These are phyloP conservation scores for Penicillium sp. DNA, from an alignment of 2,329 filamentous ascomycete genomes.

Conservation along the genomic window DNA sequence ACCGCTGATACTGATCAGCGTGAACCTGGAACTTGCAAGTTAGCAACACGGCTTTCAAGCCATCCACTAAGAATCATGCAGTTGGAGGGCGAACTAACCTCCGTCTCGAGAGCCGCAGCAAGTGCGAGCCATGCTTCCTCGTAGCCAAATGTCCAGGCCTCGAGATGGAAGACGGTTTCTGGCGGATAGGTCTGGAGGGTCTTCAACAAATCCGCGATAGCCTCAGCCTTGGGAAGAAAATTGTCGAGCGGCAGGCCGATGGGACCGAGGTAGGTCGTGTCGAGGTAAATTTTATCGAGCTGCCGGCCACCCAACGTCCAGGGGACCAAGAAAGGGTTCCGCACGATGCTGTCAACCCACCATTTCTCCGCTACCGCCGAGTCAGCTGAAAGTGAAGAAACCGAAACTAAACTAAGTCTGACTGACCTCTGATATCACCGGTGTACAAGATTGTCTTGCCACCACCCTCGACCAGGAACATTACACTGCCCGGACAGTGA, in stretches of 20 bases:
- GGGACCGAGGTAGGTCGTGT: slow-evolving; percentile 61
- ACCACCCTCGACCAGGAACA: slow-evolving; percentile 80
- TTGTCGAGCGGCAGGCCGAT: slow-evolving; percentile 31
- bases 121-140: slow-evolving; percentile 87
- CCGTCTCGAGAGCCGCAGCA: slow-evolving; percentile 61
- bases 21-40: slow-evolving; percentile 54
- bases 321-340: slow-evolving; percentile 67
- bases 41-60: background rate
- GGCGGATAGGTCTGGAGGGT: slow-evolving; percentile 63
- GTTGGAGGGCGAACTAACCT: slow-evolving; percentile 38
- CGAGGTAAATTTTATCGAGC: slow-evolving; percentile 79
- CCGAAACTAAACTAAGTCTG: background rate
- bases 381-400: slow-evolving; percentile 3
- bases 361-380: slow-evolving; percentile 59
- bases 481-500: slow-evolving; percentile 82
- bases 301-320: slow-evolving; percentile 62
- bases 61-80: background rate
- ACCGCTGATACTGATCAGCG: slow-evolving; percentile 72
- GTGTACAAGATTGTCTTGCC: slow-evolving; percentile 76
- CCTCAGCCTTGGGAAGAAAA: slow-evolving; percentile 65
- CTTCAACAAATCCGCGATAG: slow-evolving; percentile 64
- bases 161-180: slow-evolving; percentile 74
- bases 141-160: slow-evolving; percentile 89
- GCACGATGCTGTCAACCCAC: slow-evolving; percentile 69
- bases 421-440: slow-evolving; percentile 66